Percentiles rank a stretch among this genome's conserved stretches.
phyloP scores from a whole-genome alignment of 1,284 basidiomycete species.

The Agaricales sp. region DNA sequence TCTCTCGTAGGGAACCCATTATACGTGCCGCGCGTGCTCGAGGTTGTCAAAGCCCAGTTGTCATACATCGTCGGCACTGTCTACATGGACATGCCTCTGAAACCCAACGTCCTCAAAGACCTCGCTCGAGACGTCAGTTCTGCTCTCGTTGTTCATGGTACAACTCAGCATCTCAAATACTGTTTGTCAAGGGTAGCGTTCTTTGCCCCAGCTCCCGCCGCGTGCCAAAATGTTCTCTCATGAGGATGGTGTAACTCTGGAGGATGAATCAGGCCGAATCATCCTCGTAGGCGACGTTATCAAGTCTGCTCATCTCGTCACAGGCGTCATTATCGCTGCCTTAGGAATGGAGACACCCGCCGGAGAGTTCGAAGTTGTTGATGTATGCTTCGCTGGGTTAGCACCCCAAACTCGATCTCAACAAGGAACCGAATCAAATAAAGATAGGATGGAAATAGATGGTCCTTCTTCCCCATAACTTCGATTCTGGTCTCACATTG shows the following conservation, averaged over 20 bases:
- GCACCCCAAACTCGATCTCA: slow-evolving; percentile 46
- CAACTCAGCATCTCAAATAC: slow-evolving; percentile 3
- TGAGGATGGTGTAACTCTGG: slow-evolving; percentile 80
- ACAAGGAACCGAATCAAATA: slow-evolving; percentile 16
- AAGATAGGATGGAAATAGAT: slow-evolving; percentile 39
- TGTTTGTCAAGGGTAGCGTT: slow-evolving; percentile 47
- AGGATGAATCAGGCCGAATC: slow-evolving; percentile 93
- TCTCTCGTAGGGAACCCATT: slow-evolving; percentile 49
- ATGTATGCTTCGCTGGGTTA: slow-evolving; percentile 79
- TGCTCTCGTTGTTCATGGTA: slow-evolving; percentile 3
- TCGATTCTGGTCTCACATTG: slow-evolving; percentile 5
- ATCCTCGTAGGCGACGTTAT: slow-evolving; percentile 71
- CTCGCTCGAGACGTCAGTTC: slow-evolving; percentile 74
- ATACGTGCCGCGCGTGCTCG: slow-evolving; percentile 78
- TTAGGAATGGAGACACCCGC: slow-evolving; percentile 83
- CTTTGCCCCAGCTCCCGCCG: slow-evolving; percentile 77
- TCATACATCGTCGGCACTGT: slow-evolving; percentile 93
- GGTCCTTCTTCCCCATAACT: slow-evolving; percentile 19
- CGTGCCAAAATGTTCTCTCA: slow-evolving; percentile 66
- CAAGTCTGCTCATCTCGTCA: slow-evolving; percentile 55
- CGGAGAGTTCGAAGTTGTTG: slow-evolving; percentile 94
- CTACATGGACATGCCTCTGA: slow-evolving; percentile 97
- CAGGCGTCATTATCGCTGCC: slow-evolving; percentile 84
- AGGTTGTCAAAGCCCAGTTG: slow-evolving; percentile 75
- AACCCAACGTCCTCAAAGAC: slow-evolving; percentile 95